Percentiles rank a stretch among this genome's conserved stretches.
Evolutionary conservation across 805 yeast genomes (phyloP).

Genomic region (Tetrapisispora iriomotensis): DNA sequence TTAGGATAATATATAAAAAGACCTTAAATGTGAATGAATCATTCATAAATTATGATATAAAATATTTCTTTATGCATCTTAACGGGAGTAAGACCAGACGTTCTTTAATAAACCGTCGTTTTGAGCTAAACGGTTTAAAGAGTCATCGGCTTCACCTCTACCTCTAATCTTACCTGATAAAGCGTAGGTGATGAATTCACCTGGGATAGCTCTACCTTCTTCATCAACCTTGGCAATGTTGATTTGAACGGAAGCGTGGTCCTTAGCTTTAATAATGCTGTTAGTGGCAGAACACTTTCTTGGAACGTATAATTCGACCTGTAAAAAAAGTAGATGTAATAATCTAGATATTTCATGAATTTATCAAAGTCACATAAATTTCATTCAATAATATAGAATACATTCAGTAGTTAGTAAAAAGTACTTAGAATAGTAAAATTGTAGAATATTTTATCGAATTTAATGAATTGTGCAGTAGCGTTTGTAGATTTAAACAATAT

Average conservation of each 20-base stretch:
- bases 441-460: no score
- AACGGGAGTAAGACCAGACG: slow-evolving; percentile 93
- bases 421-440: no score
- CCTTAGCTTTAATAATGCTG: slow-evolving; percentile 99
- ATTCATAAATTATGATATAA: background rate
- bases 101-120: slow-evolving; percentile 95
- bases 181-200: slow-evolving; percentile 89
- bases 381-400: background rate
- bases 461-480: no score
- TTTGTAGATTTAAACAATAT: no score
- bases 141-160: slow-evolving; percentile 99
- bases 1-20: slow-evolving; percentile 2
- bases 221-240: slow-evolving; percentile 97
- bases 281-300: slow-evolving; percentile 99
- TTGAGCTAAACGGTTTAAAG: slow-evolving; percentile 98
- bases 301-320: slow-evolving; percentile 99
- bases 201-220: slow-evolving; percentile 89
- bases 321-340: no score
- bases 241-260: slow-evolving; percentile 98
- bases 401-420: no score
- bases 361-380: no score
- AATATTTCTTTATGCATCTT: slow-evolving; percentile 24
- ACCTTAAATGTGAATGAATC: slow-evolving; percentile 2
- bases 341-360: no score
- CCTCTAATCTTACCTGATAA: slow-evolving; percentile 94